Percentiles rank a stretch among this genome's conserved stretches.
Evolutionary conservation across 192 early-diverging fungal genomes (phyloP).

Genomic region (Coemansia sp.): DNA sequence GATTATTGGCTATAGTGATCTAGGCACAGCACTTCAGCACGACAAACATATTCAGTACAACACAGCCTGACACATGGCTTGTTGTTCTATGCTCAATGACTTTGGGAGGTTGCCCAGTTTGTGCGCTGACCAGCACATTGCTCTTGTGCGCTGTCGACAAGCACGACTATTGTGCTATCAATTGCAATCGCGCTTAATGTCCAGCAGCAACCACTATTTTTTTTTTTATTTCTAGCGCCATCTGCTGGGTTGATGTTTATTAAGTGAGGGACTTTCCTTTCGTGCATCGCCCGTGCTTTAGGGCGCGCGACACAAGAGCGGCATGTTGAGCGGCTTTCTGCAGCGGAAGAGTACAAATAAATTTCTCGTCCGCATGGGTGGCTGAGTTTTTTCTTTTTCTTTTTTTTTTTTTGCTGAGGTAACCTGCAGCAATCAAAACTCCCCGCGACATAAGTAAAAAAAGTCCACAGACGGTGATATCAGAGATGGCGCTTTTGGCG

Average conservation of each 20-base stretch:
- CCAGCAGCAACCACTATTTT: neutral
- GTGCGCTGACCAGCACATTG: neutral
- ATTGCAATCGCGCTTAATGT: neutral
- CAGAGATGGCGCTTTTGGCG: constrained; percentile 6
- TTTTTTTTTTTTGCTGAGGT: neutral
- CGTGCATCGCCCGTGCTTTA: neutral
- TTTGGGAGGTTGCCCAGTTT: neutral
- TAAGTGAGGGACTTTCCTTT: neutral
- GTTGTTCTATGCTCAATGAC: neutral
- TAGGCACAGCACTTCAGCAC: neutral
- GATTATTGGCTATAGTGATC: neutral
- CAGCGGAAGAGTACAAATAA: neutral
- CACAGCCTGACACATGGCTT: neutral
- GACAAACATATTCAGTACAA: neutral
- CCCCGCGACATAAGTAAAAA: neutral
- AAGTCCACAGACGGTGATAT: neutral
- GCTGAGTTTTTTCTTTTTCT: neutral
- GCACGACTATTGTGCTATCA: neutral
- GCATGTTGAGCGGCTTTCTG: neutral
- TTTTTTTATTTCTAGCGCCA: neutral
- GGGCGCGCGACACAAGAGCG: neutral
- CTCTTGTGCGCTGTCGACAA: neutral
- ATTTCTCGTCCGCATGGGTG: constrained; percentile 10
- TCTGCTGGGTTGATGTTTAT: neutral
- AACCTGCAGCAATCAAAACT: constrained; percentile 2